phyloP scores from a whole-genome alignment of 164 flowering plant species.

The Liriodendron chinense region DNA sequence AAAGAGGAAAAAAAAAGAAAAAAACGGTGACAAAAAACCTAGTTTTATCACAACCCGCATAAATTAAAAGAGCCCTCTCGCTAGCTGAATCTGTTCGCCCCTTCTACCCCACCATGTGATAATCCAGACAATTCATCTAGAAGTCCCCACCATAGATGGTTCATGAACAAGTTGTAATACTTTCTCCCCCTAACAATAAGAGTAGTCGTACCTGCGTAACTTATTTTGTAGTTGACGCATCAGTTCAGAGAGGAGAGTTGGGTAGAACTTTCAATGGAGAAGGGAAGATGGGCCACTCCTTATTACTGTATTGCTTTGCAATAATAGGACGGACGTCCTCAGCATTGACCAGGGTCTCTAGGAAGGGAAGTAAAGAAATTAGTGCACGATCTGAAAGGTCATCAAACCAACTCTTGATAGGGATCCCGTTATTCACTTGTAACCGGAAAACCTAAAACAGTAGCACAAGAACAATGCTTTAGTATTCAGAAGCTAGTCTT shows the following conservation, averaged over 20 bases:
- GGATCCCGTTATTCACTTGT: conserved; percentile 96
- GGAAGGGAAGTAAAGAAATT: conserved; percentile 63
- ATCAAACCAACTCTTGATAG: conserved; percentile 87
- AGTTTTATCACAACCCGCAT: too few species aligned
- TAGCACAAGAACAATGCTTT: conserved; percentile 6
- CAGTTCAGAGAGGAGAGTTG: conserved; percentile 12
- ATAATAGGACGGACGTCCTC: conserved; percentile 96
- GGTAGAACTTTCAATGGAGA: conserved; percentile 16
- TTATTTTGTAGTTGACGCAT: conserved; percentile 1
- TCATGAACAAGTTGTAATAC: neutral
- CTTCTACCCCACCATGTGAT: too few species aligned
- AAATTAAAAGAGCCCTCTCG: too few species aligned
- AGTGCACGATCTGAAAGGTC: conserved; percentile 75
- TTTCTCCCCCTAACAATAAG: neutral
- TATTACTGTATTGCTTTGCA: conserved; percentile 74
- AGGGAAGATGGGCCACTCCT: conserved; percentile 36
- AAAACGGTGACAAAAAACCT: too few species aligned
- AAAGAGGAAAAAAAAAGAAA: too few species aligned
- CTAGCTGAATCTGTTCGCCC: too few species aligned
- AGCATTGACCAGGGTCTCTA: conserved; percentile 68
- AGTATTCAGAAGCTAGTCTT: neutral
- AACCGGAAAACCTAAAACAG: conserved; percentile 81
- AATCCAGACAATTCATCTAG: too few species aligned
- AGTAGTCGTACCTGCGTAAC: neutral
- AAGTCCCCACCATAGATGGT: too few species aligned